These are phyloP conservation scores for Fraxinus ornus DNA, from an alignment of 305 asterid species.

Conservation along the genomic window DNA sequence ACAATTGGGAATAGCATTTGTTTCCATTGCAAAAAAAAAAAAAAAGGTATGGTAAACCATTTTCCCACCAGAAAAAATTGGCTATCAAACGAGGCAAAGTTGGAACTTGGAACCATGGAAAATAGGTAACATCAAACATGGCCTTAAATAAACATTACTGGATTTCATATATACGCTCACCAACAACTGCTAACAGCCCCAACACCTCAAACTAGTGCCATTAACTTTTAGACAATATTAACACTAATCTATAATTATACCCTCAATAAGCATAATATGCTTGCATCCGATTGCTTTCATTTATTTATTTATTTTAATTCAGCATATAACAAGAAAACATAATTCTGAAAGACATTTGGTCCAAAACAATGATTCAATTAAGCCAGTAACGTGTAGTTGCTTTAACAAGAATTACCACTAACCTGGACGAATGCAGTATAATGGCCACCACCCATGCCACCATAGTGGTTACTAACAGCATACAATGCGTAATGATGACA, in stretches of 20 bases:
- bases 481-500: slow-evolving; percentile 50
- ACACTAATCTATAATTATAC: neutral
- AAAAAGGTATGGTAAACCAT: too few relatives aligned
- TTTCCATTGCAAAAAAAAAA: too few relatives aligned
- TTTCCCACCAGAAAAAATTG: too few relatives aligned
- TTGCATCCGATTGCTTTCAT: neutral
- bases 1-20: too few relatives aligned
- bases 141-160: neutral
- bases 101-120: too few relatives aligned
- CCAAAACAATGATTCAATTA: slow-evolving; percentile 9
- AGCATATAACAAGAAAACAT: neutral
- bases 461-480: slow-evolving; percentile 78
- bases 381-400: slow-evolving; percentile 4
- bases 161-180: neutral
- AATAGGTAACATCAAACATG: too few relatives aligned
- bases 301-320: neutral
- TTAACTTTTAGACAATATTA: neutral
- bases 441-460: slow-evolving; percentile 73
- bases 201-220: neutral
- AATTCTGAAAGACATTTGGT: slow-evolving; percentile 10
- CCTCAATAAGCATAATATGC: neutral
- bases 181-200: neutral
- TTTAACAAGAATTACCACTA: slow-evolving; percentile 32
- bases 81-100: too few relatives aligned
- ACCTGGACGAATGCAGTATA: slow-evolving; percentile 76